Evolutionary conservation across 1,284 basidiomycete genomes (phyloP).

Genomic region (Ceratobasidium sp.): DNA sequence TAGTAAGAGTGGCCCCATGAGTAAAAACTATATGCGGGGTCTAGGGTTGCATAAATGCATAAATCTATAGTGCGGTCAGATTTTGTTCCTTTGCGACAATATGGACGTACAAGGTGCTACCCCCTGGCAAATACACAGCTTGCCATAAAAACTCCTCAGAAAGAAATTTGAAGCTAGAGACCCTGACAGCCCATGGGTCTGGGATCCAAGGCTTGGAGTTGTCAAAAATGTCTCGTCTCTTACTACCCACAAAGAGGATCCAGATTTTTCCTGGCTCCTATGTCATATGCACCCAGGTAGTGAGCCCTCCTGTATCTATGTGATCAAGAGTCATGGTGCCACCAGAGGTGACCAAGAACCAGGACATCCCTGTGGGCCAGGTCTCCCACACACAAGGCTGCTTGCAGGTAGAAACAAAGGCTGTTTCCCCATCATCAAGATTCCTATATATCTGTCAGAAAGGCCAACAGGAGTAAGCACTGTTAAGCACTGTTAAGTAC

Average conservation of each 20-base stretch:
- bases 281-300: neutral
- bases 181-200: neutral
- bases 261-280: neutral
- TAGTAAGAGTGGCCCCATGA: neutral
- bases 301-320: neutral
- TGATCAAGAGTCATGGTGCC: neutral
- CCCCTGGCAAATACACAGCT: neutral
- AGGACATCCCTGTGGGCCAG: neutral
- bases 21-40: slow-evolving; percentile 1
- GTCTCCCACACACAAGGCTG: too few species aligned
- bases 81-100: neutral
- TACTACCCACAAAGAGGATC: neutral
- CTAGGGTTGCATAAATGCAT: neutral
- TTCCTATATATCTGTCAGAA: too few species aligned
- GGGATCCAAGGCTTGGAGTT: neutral
- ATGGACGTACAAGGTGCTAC: neutral
- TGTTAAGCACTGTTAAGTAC: too few species aligned
- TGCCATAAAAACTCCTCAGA: neutral
- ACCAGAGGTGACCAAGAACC: neutral
- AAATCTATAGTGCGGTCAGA: neutral
- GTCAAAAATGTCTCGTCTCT: neutral
- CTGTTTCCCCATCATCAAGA: too few species aligned
- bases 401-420: too few species aligned
- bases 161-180: neutral
- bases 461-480: too few species aligned